phyloP scores from a whole-genome alignment of 768 basidiomycete species.

The Boletus barrowsii region DNA sequence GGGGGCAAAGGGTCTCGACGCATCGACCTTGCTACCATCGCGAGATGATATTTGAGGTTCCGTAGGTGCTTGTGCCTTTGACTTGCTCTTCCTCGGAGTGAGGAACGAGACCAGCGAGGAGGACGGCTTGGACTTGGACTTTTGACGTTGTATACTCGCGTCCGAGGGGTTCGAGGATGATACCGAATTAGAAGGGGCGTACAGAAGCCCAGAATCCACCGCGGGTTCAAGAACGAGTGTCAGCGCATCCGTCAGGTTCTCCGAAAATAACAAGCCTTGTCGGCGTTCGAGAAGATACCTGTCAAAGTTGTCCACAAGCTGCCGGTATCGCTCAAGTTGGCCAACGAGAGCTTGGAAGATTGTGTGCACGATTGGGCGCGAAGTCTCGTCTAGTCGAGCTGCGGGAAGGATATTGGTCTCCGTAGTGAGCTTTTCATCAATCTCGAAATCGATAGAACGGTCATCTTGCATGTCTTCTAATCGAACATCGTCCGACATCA shows the following conservation, averaged over 20 bases:
- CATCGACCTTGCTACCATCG: slow-evolving; percentile 39
- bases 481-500: slow-evolving; percentile 6
- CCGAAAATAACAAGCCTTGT: slow-evolving; percentile 85
- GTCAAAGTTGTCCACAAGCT: slow-evolving; percentile 76
- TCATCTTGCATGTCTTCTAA: slow-evolving; percentile 65
- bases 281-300: slow-evolving; percentile 80
- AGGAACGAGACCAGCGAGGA: slow-evolving; percentile 75
- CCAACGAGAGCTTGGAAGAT: slow-evolving; percentile 77
- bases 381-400: slow-evolving; percentile 63
- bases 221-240: slow-evolving; percentile 66
- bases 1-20: slow-evolving; percentile 75
- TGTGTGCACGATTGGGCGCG: slow-evolving; percentile 76
- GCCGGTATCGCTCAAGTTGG: slow-evolving; percentile 80
- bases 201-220: slow-evolving; percentile 36
- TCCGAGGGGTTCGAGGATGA: slow-evolving; percentile 29
- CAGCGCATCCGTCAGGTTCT: slow-evolving; percentile 88
- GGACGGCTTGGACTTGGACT: slow-evolving; percentile 50
- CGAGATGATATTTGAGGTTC: slow-evolving; percentile 49
- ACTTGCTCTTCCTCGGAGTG: slow-evolving; percentile 69
- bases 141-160: slow-evolving; percentile 38
- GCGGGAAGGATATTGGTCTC: slow-evolving; percentile 62
- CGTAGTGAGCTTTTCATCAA: slow-evolving; percentile 62
- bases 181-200: slow-evolving; percentile 18
- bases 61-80: slow-evolving; percentile 30
- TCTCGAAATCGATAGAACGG: slow-evolving; percentile 71